Evolutionary conservation across 441 rosid species (phyloP), one percentile per base, ranked within the genome.

Genomic region (Syzygium malaccense): DNA sequence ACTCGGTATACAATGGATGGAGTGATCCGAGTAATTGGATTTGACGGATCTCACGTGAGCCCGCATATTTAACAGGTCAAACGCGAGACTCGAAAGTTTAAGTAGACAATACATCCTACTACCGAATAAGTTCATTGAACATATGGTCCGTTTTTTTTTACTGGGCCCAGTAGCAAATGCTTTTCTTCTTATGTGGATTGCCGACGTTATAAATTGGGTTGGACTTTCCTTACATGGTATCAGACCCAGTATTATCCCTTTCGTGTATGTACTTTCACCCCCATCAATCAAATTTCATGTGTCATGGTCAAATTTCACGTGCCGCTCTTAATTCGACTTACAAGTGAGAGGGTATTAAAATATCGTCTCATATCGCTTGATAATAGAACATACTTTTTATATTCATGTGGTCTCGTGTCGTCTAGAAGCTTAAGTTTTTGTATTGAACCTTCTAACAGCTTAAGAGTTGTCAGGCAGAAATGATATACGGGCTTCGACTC

Each of bases 401-500:
- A 30, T 64, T 6, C 5, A n/a, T n/a, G 71, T 64, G 0, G 2
- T 64, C 8, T 64, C 3, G 1, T 7, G 15, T 15, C 0, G 15
- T 17, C 20, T 14, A 64, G 15, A 64, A 64, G 4, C 20, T 62
- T n/a, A 14, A n/a, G 71, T 15, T 62, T 62, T 62, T n/a, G 19
- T 62, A 15, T n/a, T 6, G 19, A 33, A 62, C 37, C 33, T n/a
- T 62, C 19, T n/a, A n/a, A 62, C 14, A 33, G 32, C 33, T 62
- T 62, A 62, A 3, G 37, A 62, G 32, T 62, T 62, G 9, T n/a
- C 17, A 4, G 11, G 71, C 71, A 62, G 1, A 51, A 14, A 51
- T 51, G 6, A 15, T 60, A 60, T 60, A 60, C 8, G 7, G n/a
- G 68, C 68, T 60, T 60, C 14, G 33, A 64, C 12, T 14, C 5